Evolutionary conservation across 129 eudicot species (phyloP).

Genomic region (Gnaphalium uliginosum): DNA sequence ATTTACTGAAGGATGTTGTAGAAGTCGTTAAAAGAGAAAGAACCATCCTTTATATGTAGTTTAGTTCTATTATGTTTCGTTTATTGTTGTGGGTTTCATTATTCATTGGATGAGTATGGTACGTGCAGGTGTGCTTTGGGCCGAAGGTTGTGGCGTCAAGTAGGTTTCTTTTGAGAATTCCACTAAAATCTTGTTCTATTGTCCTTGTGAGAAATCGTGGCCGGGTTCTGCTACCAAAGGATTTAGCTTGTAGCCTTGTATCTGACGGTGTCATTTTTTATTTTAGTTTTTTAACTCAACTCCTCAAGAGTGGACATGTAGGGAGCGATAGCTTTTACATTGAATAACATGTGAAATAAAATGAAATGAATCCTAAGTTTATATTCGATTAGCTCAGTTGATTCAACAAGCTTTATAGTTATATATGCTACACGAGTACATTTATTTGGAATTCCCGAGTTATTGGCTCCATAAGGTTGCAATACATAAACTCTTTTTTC

Average conservation of each 20-base stretch:
- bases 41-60: not conserved
- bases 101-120: slow-evolving; percentile 9
- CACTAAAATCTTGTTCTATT: slow-evolving; percentile 9
- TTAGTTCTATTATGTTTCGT: not conserved
- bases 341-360: slow-evolving; percentile 6
- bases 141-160: not conserved
- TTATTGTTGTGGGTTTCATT: not conserved
- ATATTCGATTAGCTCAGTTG: not conserved
- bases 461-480: not conserved
- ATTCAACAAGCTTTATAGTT: not conserved
- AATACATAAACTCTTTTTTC: no score
- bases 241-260: slow-evolving; percentile 11
- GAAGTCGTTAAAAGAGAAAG: not conserved
- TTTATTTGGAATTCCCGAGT: not conserved
- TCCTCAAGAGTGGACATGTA: not conserved
- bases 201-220: slow-evolving; percentile 21
- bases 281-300: not conserved
- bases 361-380: slow-evolving; percentile 12
- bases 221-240: slow-evolving; percentile 15
- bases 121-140: slow-evolving; percentile 28
- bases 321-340: slow-evolving; percentile 9
- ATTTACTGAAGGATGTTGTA: not conserved
- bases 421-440: not conserved
- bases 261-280: not conserved
- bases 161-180: slow-evolving; percentile 20